A percentile compares a stretch with the other conserved stretches of the same genome.
Evolutionary conservation across 129 eudicot genomes (phyloP).

Genomic region (Flaveria brownii): DNA sequence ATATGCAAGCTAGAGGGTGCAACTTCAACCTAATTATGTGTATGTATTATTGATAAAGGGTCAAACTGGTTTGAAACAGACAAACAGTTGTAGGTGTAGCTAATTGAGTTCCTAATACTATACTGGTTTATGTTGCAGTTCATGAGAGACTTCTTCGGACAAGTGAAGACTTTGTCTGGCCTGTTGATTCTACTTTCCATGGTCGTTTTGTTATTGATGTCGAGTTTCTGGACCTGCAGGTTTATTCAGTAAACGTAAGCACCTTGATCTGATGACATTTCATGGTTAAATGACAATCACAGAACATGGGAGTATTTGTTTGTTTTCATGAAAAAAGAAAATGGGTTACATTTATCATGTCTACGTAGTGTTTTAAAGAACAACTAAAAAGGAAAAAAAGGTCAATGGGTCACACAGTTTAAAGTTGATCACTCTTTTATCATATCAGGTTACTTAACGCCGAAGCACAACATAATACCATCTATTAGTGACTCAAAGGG

Average conservation of each 20-base stretch:
- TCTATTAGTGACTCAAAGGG: background rate
- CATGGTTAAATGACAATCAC: background rate
- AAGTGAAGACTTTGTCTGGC: constrained; percentile 90
- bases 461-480: background rate
- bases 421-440: background rate
- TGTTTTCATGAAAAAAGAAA: background rate
- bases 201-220: constrained; percentile 87
- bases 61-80: background rate
- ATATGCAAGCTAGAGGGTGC: background rate
- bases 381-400: background rate
- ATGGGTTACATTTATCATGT: background rate
- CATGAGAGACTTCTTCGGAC: constrained; percentile 80
- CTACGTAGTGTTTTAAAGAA: background rate
- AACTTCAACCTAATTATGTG: background rate
- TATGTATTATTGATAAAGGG: background rate
- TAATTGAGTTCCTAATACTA: background rate
- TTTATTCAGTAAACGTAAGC: constrained; percentile 70
- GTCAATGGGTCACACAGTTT: background rate
- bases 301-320: background rate
- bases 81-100: background rate
- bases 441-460: background rate
- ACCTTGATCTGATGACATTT: constrained; percentile 4
- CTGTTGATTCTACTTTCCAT: constrained; percentile 69
- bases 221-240: constrained; percentile 86
- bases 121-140: constrained; percentile 54